A percentile compares a stretch with the other conserved stretches of the same genome.
Evolutionary conservation across 1,284 basidiomycete species (phyloP).

Genomic region (Ustilago vetiveriae): DNA sequence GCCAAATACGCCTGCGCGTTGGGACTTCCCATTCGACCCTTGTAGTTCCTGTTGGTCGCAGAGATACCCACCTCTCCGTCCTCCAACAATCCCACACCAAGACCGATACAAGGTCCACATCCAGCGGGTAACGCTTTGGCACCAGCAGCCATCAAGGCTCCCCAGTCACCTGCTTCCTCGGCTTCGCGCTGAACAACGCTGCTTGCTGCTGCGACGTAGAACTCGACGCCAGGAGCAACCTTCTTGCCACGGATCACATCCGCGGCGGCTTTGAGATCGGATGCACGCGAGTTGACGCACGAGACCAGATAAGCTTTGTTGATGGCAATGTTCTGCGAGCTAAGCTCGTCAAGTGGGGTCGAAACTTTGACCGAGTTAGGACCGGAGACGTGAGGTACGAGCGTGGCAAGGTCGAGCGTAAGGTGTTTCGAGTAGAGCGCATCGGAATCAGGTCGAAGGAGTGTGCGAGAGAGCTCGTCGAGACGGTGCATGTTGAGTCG

Average conservation of each 20-base stretch:
- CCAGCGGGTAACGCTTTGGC: constrained; percentile 93
- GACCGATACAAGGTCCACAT: constrained; percentile 96
- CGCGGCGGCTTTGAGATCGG: constrained; percentile 91
- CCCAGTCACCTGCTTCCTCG: constrained; percentile 88
- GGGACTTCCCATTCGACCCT: constrained; percentile 96
- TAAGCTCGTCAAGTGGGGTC: constrained; percentile 84
- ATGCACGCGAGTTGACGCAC: constrained; percentile 96
- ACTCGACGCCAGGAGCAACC: constrained; percentile 87
- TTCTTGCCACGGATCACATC: constrained; percentile 84
- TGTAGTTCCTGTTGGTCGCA: constrained; percentile 98
- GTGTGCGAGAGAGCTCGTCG: constrained; percentile 72
- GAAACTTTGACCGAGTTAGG: constrained; percentile 98
- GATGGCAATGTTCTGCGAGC: constrained; percentile 80
- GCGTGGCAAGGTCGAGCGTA: constrained; percentile 88
- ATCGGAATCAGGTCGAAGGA: constrained; percentile 78
- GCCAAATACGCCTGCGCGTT: constrained; percentile 95
- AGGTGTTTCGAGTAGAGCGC: constrained; percentile 89
- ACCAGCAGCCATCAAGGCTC: constrained; percentile 82
- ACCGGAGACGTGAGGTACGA: constrained; percentile 93
- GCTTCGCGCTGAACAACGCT: constrained; percentile 90
- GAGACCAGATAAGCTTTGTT: constrained; percentile 98
- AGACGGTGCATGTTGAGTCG: constrained; percentile 83
- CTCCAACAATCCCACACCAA: constrained; percentile 89
- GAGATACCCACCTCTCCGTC: constrained; percentile 96
- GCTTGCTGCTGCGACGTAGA: constrained; percentile 95